phyloP scores from a whole-genome alignment of 495 filamentous ascomycete genomes.

The Podospora australis region DNA sequence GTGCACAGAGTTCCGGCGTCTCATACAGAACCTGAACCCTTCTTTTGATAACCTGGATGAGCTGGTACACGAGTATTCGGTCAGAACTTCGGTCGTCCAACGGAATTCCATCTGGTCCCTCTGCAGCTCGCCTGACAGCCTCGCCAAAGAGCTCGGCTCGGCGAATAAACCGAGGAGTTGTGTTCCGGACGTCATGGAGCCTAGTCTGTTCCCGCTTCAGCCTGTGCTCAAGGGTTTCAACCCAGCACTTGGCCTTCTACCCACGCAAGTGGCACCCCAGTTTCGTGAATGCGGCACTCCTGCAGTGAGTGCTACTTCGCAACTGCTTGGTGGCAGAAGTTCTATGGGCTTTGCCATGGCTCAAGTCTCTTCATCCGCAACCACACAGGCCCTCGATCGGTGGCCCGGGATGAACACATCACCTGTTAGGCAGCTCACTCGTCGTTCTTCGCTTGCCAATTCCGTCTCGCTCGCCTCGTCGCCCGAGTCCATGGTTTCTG shows the following conservation, averaged over 20 bases:
- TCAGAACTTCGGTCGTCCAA: too few relatives aligned
- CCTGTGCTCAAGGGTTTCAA: conserved; percentile 45
- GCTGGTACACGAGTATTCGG: too few relatives aligned
- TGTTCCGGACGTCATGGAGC: conserved; percentile 56
- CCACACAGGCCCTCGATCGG: conserved; percentile 49
- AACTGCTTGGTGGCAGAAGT: conserved; percentile 45
- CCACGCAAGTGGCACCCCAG: conserved; percentile 80
- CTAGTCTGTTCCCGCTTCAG: conserved; percentile 46
- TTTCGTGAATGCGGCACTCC: conserved; percentile 71
- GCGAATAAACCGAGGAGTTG: conserved; percentile 43
- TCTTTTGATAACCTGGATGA: conserved; percentile 61
- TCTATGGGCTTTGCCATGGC: conserved; percentile 79
- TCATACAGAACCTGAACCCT: conserved; percentile 73
- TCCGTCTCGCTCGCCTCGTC: conserved; percentile 73
- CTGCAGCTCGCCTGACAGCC: conserved; percentile 23
- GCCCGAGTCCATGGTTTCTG: conserved; percentile 86
- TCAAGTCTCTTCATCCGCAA: conserved; percentile 58
- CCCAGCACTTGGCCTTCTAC: conserved; percentile 58
- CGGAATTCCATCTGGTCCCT: conserved; percentile 30
- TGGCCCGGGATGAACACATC: conserved; percentile 54
- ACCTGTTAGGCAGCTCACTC: conserved; percentile 50
- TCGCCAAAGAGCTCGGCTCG: conserved; percentile 23
- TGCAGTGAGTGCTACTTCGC: conserved; percentile 71
- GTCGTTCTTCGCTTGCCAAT: conserved; percentile 71
- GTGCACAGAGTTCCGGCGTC: conserved; percentile 61